Percentiles rank a stretch among this genome's conserved stretches.
Conservation (phyloP, 148 eudicot genomes). For the Fallopia convolvulus region DNA sequence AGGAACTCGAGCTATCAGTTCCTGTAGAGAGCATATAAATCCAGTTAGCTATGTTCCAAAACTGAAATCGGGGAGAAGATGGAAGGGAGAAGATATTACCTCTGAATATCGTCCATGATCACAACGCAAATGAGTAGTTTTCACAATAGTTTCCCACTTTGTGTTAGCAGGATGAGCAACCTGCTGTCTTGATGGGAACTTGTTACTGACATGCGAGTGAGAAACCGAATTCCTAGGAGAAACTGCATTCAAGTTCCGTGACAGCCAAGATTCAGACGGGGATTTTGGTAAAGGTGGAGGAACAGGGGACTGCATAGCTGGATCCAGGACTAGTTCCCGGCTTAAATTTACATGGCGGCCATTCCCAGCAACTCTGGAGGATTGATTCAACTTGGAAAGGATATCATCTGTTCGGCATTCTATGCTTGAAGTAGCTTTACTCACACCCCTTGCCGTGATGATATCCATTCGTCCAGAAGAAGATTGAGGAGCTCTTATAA, state of each 20-base stretch:
- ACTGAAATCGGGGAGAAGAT: background rate
- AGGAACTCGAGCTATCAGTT: conserved; percentile 45
- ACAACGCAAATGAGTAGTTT: conserved; percentile 57
- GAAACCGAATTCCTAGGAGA: conserved; percentile 54
- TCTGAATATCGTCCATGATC: conserved; percentile 82
- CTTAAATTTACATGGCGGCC: conserved; percentile 18
- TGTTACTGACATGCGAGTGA: conserved; percentile 22
- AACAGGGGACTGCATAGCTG: conserved; percentile 27
- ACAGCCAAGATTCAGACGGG: conserved; percentile 96
- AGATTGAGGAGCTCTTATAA: conserved; percentile 18
- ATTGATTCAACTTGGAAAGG: conserved; percentile 1
- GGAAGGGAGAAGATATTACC: conserved; percentile 34
- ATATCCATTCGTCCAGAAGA: conserved; percentile 11
- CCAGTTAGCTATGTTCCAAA: background rate
- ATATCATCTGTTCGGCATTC: background rate
- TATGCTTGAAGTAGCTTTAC: conserved; percentile 18
- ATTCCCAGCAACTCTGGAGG: background rate
- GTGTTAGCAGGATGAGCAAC: conserved; percentile 18
- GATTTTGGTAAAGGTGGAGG: conserved; percentile 93
- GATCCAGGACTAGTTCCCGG: conserved; percentile 20
- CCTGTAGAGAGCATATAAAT: conserved; percentile 31
- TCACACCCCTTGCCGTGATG: conserved; percentile 29
- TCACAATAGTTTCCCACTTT: conserved; percentile 96
- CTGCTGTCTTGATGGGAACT: conserved; percentile 32
- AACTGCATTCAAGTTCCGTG: conserved; percentile 61